Percentiles rank a stretch among this genome's conserved stretches.
Conservation (phyloP, 2,329 filamentous ascomycete genomes). For the Talaromyces pinophilus region DNA sequence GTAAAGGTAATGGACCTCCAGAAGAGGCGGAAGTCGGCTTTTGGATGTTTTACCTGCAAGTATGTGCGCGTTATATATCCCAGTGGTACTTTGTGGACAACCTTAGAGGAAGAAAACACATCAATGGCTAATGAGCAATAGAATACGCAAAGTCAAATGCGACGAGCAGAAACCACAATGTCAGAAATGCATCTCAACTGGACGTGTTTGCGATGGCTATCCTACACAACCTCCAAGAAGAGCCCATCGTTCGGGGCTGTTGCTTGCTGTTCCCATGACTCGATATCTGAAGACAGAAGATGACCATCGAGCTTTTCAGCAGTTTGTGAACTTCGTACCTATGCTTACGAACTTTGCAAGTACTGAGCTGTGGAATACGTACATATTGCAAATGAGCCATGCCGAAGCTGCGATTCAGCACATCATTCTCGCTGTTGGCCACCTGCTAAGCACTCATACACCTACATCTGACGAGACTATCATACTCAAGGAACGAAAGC, state of each 20-base stretch:
- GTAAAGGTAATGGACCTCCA: not conserved
- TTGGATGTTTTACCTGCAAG: constrained; percentile 19
- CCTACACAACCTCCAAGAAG: constrained; percentile 1
- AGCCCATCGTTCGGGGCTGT: not conserved
- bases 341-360: constrained; percentile 9
- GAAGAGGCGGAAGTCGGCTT: constrained; percentile 13
- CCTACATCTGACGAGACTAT: not conserved
- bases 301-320: constrained; percentile 13
- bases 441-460: constrained; percentile 6
- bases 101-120: not conserved
- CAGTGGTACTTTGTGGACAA: not conserved
- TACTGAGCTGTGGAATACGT: constrained; percentile 16
- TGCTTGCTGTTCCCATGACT: constrained; percentile 18
- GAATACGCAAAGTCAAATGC: constrained; percentile 21
- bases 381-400: constrained; percentile 17
- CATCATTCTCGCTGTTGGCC: constrained; percentile 12
- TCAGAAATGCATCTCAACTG: constrained; percentile 15
- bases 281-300: not conserved
- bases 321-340: constrained; percentile 6
- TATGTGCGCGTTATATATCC: not conserved
- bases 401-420: constrained; percentile 19
- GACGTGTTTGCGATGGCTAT: constrained; percentile 20
- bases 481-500: not conserved
- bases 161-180: constrained; percentile 19
- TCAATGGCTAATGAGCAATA: not conserved